Evolutionary conservation across 2,329 filamentous ascomycete genomes (phyloP).

Genomic region (Colletotrichum tofieldiae): DNA sequence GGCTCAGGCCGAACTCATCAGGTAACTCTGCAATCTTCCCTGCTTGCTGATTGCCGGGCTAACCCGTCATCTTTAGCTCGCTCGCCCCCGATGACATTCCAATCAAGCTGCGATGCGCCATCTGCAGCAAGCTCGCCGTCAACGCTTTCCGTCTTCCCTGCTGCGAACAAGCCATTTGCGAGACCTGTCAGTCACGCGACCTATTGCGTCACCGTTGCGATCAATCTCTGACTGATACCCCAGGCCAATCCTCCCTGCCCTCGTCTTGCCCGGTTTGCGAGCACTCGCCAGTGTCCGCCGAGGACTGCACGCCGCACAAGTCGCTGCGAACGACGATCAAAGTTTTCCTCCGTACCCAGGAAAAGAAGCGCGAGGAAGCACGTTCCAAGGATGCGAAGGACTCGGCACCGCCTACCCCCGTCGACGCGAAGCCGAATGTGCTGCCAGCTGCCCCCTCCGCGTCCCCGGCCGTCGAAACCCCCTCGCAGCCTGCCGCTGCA

Average conservation of each 20-base stretch:
- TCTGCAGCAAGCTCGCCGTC: slow-evolving; percentile 90
- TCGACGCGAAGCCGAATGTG: slow-evolving; percentile 57
- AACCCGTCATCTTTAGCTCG: slow-evolving; percentile 67
- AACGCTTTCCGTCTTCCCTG: slow-evolving; percentile 94
- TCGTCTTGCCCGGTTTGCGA: slow-evolving; percentile 93
- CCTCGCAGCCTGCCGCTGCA: slow-evolving; percentile 7
- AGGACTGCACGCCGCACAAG: slow-evolving; percentile 91
- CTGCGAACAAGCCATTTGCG: slow-evolving; percentile 96
- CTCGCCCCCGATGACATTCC: slow-evolving; percentile 88
- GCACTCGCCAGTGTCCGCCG: slow-evolving; percentile 88
- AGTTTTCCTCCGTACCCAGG: slow-evolving; percentile 90
- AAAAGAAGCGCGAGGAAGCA: slow-evolving; percentile 86
- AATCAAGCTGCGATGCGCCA: slow-evolving; percentile 95
- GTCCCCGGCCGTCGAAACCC: slow-evolving; percentile 42
- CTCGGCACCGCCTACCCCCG: slow-evolving; percentile 57
- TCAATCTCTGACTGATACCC: slow-evolving; percentile 41
- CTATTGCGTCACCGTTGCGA: background rate
- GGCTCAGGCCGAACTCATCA: slow-evolving; percentile 73
- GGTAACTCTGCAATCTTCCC: slow-evolving; percentile 54
- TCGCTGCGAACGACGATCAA: slow-evolving; percentile 92
- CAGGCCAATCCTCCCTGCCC: slow-evolving; percentile 83
- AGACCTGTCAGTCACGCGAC: slow-evolving; percentile 77
- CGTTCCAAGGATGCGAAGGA: slow-evolving; percentile 66
- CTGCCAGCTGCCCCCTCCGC: slow-evolving; percentile 49
- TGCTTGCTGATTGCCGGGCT: slow-evolving; percentile 13